Evolutionary conservation across 306 rosid genomes (phyloP), one percentile per base, ranked within the genome.

Genomic region (Rosa lucieae): DNA sequence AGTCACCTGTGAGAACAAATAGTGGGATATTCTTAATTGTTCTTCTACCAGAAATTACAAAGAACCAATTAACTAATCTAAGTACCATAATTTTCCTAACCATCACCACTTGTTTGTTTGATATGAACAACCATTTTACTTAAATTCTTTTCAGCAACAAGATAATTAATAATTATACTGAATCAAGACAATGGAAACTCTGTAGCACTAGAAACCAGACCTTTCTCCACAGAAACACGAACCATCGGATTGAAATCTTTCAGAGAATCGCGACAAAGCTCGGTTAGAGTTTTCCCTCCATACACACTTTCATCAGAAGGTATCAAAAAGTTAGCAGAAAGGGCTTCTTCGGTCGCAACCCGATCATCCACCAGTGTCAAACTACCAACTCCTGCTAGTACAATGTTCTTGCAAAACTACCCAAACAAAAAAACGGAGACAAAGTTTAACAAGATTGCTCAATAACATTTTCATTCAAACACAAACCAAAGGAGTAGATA

Each of bases 241-340:
- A 96, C 99, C 99, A 96, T 96, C 0, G 99, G 97, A 69, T 93
- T 96, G 84, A 96, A 96, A 79, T 96, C 98, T 79, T 86, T 96
- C 79, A 96, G 91, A 47, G 99, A 96, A 87, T 90, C 85, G 61
- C 98, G 89, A 82, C 96, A 96, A 81, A 91, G 90, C 81, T 91
- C 89, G 5, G 96, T 97, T 40, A 96, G 87, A 56, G 97, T 88
- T 82, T 91, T 90, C 79, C 93, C 97, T 70, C 86, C 75, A 79
- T 80, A 84, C 82, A 84, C 88, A 81, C 79, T 84, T 85, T 93
- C 98, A 82, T 90, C 92, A 49, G 75, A 80, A 82, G 97, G 94
- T 18, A 96, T 87, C 69, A 96, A 87, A 89, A 96, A 96, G 76
- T 93, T 96, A 0, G 97, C 86, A 59, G 87, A 86, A 58, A 90